A percentile compares a stretch with the other conserved stretches of the same genome.
phyloP scores from a whole-genome alignment of 2,329 filamentous ascomycete genomes.

The Fusarium devonianum region DNA sequence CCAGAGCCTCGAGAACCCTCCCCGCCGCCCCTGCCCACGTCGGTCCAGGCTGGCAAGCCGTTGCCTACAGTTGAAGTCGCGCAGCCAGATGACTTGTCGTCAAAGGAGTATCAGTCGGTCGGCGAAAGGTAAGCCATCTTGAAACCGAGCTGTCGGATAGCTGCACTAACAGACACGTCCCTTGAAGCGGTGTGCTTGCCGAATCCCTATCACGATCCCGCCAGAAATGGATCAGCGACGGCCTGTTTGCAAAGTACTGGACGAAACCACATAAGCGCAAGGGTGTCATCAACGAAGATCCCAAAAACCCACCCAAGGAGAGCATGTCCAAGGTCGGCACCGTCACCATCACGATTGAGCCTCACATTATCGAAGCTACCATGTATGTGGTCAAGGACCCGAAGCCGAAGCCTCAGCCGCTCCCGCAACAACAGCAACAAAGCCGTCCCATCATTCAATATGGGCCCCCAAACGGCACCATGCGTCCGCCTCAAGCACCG shows the following conservation, averaged over 20 bases:
- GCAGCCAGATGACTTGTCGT: constrained; percentile 69
- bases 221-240: constrained; percentile 74
- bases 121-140: constrained; percentile 67
- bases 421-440: constrained; percentile 39
- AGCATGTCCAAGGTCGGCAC: constrained; percentile 77
- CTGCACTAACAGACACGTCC: constrained; percentile 34
- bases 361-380: constrained; percentile 79
- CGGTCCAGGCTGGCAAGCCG: constrained; percentile 69
- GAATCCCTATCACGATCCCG: constrained; percentile 78
- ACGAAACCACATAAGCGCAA: constrained; percentile 74
- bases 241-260: constrained; percentile 81
- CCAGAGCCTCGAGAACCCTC: constrained; percentile 44
- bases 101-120: constrained; percentile 75
- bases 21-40: constrained; percentile 63
- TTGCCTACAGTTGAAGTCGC: constrained; percentile 73
- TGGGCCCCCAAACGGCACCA: constrained; percentile 67
- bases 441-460: constrained; percentile 69
- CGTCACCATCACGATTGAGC: constrained; percentile 78
- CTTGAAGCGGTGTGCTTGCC: constrained; percentile 72
- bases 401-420: constrained; percentile 54
- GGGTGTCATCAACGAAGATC: constrained; percentile 67
- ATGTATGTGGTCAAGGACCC: constrained; percentile 76
- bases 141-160: neutral
- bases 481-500: constrained; percentile 61
- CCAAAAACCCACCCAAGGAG: constrained; percentile 73